phyloP scores from a whole-genome alignment of 306 rosid species.

The Delonix regia region DNA sequence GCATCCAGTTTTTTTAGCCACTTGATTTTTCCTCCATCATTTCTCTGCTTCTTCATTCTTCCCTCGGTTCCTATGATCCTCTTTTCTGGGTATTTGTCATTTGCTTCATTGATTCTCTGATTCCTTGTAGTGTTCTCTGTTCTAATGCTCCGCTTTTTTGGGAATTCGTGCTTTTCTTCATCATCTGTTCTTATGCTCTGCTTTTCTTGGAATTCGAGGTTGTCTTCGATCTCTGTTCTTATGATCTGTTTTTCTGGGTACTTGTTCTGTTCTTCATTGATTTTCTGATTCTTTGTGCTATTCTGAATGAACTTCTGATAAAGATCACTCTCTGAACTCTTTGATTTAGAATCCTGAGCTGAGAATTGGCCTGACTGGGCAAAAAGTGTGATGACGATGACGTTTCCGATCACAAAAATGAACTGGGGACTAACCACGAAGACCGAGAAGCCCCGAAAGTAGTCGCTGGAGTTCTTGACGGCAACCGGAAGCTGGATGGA shows the following conservation, averaged over 20 bases:
- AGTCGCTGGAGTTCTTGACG: constrained; percentile 63
- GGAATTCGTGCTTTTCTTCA: background rate
- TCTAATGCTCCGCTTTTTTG: background rate
- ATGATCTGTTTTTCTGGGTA: background rate
- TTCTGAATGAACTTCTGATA: constrained; percentile 58
- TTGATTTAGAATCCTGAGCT: constrained; percentile 32
- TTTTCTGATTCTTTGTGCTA: constrained; percentile 43
- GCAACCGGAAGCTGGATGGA: constrained; percentile 58
- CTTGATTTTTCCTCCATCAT: background rate
- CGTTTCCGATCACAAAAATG: constrained; percentile 76
- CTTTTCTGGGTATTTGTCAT: background rate
- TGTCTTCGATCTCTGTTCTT: background rate
- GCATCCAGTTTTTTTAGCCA: constrained; percentile 11
- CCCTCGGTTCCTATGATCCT: background rate
- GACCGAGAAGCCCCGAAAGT: constrained; percentile 51
- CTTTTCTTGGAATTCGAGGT: background rate
- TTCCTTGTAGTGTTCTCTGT: background rate
- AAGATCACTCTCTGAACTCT: constrained; percentile 37
- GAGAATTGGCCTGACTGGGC: constrained; percentile 68
- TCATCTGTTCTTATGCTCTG: background rate
- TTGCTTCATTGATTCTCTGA: background rate
- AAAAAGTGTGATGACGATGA: constrained; percentile 69
- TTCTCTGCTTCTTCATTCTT: background rate
- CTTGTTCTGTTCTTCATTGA: constrained; percentile 13
- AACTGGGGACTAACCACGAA: constrained; percentile 61